These are phyloP conservation scores for Davidsoniella virescens DNA, from an alignment of 2,329 filamentous ascomycete species.

Conservation along the genomic window DNA sequence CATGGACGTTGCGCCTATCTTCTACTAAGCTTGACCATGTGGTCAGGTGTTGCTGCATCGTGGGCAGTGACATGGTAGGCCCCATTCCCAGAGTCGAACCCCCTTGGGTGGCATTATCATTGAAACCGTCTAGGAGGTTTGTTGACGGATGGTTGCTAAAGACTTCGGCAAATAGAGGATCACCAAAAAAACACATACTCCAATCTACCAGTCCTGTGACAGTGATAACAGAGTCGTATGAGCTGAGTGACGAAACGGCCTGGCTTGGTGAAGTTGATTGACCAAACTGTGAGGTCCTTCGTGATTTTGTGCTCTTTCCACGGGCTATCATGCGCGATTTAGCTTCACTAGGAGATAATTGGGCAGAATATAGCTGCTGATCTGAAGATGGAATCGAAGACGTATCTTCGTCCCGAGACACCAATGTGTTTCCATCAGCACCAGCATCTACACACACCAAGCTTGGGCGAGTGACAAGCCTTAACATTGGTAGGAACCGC, in stretches of 20 bases:
- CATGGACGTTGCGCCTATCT: conserved; percentile 26
- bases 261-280: background rate
- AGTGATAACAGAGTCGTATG: conserved; percentile 16
- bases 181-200: conserved; percentile 43
- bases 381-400: background rate
- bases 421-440: conserved; percentile 33
- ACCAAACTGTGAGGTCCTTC: background rate
- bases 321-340: background rate
- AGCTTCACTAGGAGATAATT: too few species aligned
- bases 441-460: conserved; percentile 39
- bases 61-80: background rate
- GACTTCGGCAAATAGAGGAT: conserved; percentile 35
- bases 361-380: background rate
- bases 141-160: conserved; percentile 30
- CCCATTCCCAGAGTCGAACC: background rate
- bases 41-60: background rate
- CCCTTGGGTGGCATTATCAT: conserved; percentile 9
- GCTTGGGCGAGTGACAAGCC: conserved; percentile 33
- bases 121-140: conserved; percentile 33
- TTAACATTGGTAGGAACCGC: conserved; percentile 32
- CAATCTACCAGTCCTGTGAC: conserved; percentile 40
- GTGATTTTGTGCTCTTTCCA: background rate
- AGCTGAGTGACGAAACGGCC: background rate
- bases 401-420: conserved; percentile 17
- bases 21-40: conserved; percentile 22